Conservation (phyloP, 805 yeast genomes). For the Candida chilensis region DNA sequence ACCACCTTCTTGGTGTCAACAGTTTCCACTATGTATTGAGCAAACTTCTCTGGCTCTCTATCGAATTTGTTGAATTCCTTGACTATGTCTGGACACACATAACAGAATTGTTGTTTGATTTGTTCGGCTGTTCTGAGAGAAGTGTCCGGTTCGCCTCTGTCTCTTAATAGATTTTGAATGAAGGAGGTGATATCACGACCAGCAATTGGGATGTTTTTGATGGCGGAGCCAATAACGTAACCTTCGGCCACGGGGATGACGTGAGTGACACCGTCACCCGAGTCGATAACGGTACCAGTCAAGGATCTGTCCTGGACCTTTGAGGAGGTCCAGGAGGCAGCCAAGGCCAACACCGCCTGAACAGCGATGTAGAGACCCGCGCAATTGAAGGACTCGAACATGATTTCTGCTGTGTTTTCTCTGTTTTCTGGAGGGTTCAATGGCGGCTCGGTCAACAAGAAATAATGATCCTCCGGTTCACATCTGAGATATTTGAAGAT, state of each 20-base stretch:
- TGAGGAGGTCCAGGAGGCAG: constrained; percentile 98
- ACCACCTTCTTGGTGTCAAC: constrained; percentile 61
- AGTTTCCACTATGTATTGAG: constrained; percentile 83
- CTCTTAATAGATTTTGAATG: constrained; percentile 89
- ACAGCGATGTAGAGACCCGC: constrained; percentile 98
- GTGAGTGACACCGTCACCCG: constrained; percentile 99
- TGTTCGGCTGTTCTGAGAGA: constrained; percentile 92
- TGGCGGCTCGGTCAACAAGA: constrained; percentile 95
- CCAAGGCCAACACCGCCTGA: constrained; percentile 96
- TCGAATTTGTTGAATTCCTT: constrained; percentile 94
- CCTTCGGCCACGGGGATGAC: constrained; percentile 99
- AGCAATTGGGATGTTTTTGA: constrained; percentile 95
- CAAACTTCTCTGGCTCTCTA: constrained; percentile 88
- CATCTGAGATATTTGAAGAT: constrained; percentile 94
- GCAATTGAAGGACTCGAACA: constrained; percentile 97
- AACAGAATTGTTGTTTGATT: constrained; percentile 94
- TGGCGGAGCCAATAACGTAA: constrained; percentile 94
- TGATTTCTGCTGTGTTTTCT: constrained; percentile 96
- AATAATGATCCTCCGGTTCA: constrained; percentile 98
- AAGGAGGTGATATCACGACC: constrained; percentile 96
- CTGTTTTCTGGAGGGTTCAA: constrained; percentile 99
- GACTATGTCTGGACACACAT: constrained; percentile 95
- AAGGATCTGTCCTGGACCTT: constrained; percentile 91
- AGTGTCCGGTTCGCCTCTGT: constrained; percentile 93
- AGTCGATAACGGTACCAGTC: constrained; percentile 97